Evolutionary conservation across 805 yeast genomes (phyloP), one percentile per base, ranked within the genome.

Genomic region (Ogataea chonburiensis): DNA sequence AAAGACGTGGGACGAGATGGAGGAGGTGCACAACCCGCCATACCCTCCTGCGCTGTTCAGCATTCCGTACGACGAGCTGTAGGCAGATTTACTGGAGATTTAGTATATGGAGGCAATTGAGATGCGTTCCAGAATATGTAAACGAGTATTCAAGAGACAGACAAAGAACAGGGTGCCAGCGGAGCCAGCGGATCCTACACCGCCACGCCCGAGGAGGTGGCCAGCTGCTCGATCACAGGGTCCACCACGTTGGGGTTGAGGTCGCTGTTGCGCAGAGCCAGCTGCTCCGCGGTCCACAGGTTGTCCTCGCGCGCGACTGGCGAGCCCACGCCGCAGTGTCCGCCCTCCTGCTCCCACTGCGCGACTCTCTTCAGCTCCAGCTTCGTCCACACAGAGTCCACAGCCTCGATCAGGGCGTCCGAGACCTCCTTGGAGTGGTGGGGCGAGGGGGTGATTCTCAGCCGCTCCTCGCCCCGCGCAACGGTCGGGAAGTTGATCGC

Each of bases 401-500:
- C 70, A 9, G 97, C 87, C 8, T 67, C 75, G 37, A 93, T 71
- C 50, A 93, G 73, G 47, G 78, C 72, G 58, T 88, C 86, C 35
- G 91, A 73, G 32, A 86, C 70, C 39, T 81, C 85, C 40, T 78
- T 71, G 13, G 79, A 75, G 61, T 93, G 99, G 37, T 96, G 97
- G 23, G 99, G 99, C 26, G 98, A 89, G 38, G 99, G 98, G n/a
- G 99, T 93, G 58, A 93, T 79, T 67, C 99, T 81, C 55, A 93
- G 77, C 61, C 98, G 81, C 68, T 93, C 99, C 48, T 88, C 82
- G 43, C 98, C 98, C 50, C 84, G 79, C 13, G 96, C 82, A 43
- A 93, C 98, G 16, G 98, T 93, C 43, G 99, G 99, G 79, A 83
- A 93, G 69, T 93, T 93, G 62, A 93, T 93, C 30, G 98, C 96